Base-by-base conservation (phyloP, 1,139 yeast genomes). In the Arxiozyma heterogenica region DNA sequence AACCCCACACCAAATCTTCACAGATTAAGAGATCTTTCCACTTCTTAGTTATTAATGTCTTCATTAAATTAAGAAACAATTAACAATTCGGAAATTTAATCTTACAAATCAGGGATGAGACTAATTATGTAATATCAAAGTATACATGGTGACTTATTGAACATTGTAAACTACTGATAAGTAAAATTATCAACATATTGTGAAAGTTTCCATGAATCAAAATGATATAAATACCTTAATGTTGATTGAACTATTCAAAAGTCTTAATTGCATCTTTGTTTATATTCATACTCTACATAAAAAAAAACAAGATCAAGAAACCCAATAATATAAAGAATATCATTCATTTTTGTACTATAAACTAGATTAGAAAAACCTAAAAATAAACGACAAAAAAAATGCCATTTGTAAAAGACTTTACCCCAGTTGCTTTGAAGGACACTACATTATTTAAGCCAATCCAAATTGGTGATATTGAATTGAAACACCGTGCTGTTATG, bases 371-470 rank as follows among this genome's bases (percentile, higher is more conserved):
- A 34, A 34, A 17, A 34, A 12, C 39, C 12, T 4, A 8, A 34
- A 12, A 15, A 34, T n/a, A 34, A 34, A 17, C 11, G 2, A 34
- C 5, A 12, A 6, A 9, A 12, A 34, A 12, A 34, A 34, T 34
- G 39, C 39, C 39, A 34, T 34, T 34, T 34, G 39, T 34, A 2
- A 34, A 34, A 34, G 64, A 64, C 54, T 64, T 61, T 50, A 57
- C 59, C 39, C 69, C 69, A 50, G 54, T 62, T 44, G 61, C 68
- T 11, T 54, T 66, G 47, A 59, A 54, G 21, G 72, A 69, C 49
- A 71, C 78, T 51, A 71, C 75, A 52, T 64, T 77, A 8, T 80
- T 80, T 71, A 69, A 76, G 57, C 78, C 82, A 41, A 67, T 79
- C 55, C 72, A 74, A 58, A 72, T 81, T 51, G 83, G 83, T 48